phyloP scores from a whole-genome alignment of 495 filamentous ascomycete genomes.

The Amniculicola lignicola region DNA sequence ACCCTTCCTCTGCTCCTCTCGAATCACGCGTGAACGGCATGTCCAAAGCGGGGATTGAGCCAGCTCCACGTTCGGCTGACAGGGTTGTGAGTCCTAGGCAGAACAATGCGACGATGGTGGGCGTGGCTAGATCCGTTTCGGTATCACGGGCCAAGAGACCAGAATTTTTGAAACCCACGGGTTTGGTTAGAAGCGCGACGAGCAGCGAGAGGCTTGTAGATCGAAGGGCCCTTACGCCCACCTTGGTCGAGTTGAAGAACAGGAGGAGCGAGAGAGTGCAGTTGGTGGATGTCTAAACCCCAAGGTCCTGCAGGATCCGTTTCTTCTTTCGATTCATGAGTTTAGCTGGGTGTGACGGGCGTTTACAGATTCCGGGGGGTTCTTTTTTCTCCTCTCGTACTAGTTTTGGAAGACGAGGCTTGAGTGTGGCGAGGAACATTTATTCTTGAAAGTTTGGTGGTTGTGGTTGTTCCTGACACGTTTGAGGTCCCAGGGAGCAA shows the following conservation, averaged over 20 bases:
- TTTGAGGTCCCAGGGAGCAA: constrained; percentile 13
- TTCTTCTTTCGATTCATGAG: too few species aligned
- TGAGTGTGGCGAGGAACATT: too few species aligned
- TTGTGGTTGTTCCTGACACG: constrained; percentile 23
- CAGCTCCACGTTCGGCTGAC: constrained; percentile 16
- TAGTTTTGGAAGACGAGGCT: too few species aligned
- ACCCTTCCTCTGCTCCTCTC: constrained; percentile 20
- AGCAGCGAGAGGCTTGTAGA: constrained; percentile 26
- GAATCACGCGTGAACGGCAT: neutral
- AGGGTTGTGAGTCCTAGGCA: too few species aligned
- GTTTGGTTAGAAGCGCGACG: neutral
- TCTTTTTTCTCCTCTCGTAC: too few species aligned
- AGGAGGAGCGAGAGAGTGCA: constrained; percentile 32
- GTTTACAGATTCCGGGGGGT: too few species aligned
- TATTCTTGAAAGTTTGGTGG: too few species aligned
- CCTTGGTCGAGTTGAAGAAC: constrained; percentile 32
- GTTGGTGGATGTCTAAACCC: constrained; percentile 27
- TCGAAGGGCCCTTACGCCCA: constrained; percentile 28
- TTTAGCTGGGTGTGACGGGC: too few species aligned
- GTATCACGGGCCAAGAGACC: constrained; percentile 23
- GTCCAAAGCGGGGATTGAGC: constrained; percentile 1
- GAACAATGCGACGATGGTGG: constrained; percentile 19
- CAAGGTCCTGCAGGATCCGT: too few species aligned
- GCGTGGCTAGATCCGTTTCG: constrained; percentile 26
- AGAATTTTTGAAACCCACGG: constrained; percentile 16